Evolutionary conservation across 129 eudicot genomes (phyloP), one percentile per base, ranked within the genome.

Genomic region (Flaveria trinervia): DNA sequence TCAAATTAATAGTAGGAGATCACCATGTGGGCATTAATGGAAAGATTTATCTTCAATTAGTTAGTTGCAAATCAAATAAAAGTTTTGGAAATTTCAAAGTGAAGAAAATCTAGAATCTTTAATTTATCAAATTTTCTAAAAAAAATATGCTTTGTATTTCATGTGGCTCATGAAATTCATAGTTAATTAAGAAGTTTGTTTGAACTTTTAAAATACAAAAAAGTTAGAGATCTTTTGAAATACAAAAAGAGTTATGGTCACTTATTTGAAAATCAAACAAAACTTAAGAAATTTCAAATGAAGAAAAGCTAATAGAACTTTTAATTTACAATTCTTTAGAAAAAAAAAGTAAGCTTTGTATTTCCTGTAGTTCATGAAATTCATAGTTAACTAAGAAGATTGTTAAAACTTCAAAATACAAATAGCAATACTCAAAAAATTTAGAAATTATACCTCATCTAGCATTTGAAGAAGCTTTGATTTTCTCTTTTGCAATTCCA

Each of bases 401-500:
- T 25, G 68, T 12, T 79, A 54, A 73, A 57, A 46, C 45, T 75
- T 51, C 22, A 30, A 25, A 77, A n/a, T 41, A 23, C 54, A 28
- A 52, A 13, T 12, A 6, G 3, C 12, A 16, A 67, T 28, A 33
- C 9, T 2, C 3, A 22, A 20, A 20, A 70, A 25, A 6, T 20
- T 45, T 11, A 56, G 7, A 55, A 9, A 48, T 54, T 33, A 15
- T 90, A 95, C 99, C 99, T 95, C 99, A 79, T 95, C 97, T 30
- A 95, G 86, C 96, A 95, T 84, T 55, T 87, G 92, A 80, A 95
- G 88, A 70, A 95, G 82, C 88, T 89, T 95, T 57, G 90, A 25
- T 83, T 95, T 95, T 73, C 96, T 86, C 79, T 86, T 92, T 65
- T 95, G 99, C 83, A 95, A 57, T 55, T 95, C 99, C 77, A 92